Conservation (phyloP, 306 rosid genomes). For the Inga oerstediana region DNA sequence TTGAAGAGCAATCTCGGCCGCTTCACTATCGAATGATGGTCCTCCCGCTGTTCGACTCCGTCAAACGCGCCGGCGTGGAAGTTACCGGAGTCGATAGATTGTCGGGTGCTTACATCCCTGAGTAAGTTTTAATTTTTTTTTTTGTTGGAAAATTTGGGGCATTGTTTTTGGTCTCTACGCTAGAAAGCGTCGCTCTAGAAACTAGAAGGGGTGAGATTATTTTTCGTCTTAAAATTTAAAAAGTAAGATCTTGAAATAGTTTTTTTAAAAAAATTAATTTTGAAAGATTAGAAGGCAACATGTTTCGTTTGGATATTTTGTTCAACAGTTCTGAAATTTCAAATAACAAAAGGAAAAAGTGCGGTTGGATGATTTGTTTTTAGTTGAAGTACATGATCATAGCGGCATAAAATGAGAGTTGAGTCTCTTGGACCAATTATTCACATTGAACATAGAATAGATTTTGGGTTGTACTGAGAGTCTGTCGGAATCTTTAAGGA, state of each 20-base stretch:
- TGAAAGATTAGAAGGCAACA: not conserved
- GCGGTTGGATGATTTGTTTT: not conserved
- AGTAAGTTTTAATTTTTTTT: slow-evolving; percentile 8
- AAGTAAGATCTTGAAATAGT: not conserved
- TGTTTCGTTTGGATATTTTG: not conserved
- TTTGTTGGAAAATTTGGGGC: not conserved
- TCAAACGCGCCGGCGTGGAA: slow-evolving; percentile 42
- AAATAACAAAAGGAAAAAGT: not conserved
- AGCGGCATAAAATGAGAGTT: not conserved
- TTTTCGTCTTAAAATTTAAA: not conserved
- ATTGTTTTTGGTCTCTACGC: not conserved
- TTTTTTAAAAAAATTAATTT: not conserved
- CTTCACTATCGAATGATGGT: slow-evolving; percentile 39
- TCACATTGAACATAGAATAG: not conserved
- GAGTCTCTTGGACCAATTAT: not conserved
- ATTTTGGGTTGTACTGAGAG: not conserved
- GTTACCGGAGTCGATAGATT: slow-evolving; percentile 34
- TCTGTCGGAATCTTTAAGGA: not conserved
- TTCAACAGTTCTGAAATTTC: not conserved
- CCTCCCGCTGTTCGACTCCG: slow-evolving; percentile 43
- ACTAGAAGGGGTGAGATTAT: not conserved
- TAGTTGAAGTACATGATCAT: not conserved
- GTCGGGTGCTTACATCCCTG: not conserved
- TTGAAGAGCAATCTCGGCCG: slow-evolving; percentile 41
- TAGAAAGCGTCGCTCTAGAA: not conserved